Percentiles rank a stretch among this genome's conserved stretches.
phyloP scores from a whole-genome alignment of 371 early-diverging fungal genomes.

The Actinomortierella ambigua region DNA sequence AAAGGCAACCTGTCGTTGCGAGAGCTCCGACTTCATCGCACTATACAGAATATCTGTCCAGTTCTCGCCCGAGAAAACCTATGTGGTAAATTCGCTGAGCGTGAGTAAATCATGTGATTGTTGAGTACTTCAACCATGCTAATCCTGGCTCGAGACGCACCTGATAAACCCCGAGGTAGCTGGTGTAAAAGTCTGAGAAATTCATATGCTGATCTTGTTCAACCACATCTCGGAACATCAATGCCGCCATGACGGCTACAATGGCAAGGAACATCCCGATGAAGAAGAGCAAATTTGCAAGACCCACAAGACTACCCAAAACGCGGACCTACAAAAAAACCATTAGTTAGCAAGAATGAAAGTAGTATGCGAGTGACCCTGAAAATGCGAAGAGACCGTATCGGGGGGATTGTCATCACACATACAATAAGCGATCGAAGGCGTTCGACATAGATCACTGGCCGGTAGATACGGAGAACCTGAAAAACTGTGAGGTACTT shows the following conservation, averaged over 20 bases:
- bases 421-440: conserved; percentile 59
- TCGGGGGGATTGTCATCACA: background rate
- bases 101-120: too few species aligned
- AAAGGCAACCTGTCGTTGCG: conserved; percentile 48
- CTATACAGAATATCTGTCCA: conserved; percentile 69
- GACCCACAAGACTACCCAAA: conserved; percentile 63
- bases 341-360: background rate
- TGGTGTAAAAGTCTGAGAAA: conserved; percentile 67
- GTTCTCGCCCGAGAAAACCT: conserved; percentile 73
- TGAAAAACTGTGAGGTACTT: conserved; percentile 70
- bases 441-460: conserved; percentile 62
- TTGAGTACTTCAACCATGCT: background rate
- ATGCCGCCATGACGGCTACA: conserved; percentile 60
- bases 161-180: conserved; percentile 65
- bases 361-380: too few species aligned
- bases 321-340: conserved; percentile 54
- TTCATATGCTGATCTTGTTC: conserved; percentile 48
- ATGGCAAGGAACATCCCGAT: conserved; percentile 60
- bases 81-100: conserved; percentile 1
- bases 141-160: conserved; percentile 31
- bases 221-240: conserved; percentile 50
- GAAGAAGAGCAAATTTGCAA: conserved; percentile 67
- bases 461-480: conserved; percentile 61
- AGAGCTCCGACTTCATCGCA: conserved; percentile 48
- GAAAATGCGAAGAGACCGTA: too few species aligned